A percentile compares a stretch with the other conserved stretches of the same genome.
phyloP scores from a whole-genome alignment of 2,329 filamentous ascomycete species.

The Aspergillus texensis region DNA sequence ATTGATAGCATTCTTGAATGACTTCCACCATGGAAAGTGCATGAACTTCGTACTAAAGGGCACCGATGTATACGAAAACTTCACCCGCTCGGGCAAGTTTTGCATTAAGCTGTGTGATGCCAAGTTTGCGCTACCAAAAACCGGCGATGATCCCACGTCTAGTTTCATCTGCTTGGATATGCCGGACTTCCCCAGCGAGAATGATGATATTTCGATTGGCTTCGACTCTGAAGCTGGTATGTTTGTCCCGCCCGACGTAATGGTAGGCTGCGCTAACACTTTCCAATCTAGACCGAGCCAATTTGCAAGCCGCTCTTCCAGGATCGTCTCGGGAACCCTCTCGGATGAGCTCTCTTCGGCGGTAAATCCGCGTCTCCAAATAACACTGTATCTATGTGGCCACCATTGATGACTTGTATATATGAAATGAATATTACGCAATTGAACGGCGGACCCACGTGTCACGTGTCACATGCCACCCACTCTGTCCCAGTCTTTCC shows the following conservation, averaged over 20 bases:
- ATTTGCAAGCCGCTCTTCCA: constrained; percentile 42
- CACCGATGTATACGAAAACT: constrained; percentile 78
- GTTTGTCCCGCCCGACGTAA: constrained; percentile 34
- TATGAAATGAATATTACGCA: constrained; percentile 6
- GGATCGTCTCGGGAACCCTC: constrained; percentile 43
- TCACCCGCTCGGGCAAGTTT: constrained; percentile 65
- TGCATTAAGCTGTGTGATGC: constrained; percentile 82
- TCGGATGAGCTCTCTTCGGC: constrained; percentile 44
- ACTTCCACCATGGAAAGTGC: constrained; percentile 82
- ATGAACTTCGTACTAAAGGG: constrained; percentile 87
- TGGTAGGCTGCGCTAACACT: neutral
- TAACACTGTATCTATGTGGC: neutral
- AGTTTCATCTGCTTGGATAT: constrained; percentile 83
- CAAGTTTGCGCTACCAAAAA: constrained; percentile 80
- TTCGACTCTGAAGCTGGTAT: constrained; percentile 80
- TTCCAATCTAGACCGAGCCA: constrained; percentile 35
- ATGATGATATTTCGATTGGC: constrained; percentile 84
- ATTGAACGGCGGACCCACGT: constrained; percentile 3
- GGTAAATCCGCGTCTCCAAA: constrained; percentile 26
- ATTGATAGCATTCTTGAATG: constrained; percentile 82
- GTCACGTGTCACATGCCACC: constrained; percentile 7
- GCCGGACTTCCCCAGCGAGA: constrained; percentile 86
- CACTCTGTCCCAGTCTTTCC: neutral
- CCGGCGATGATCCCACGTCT: constrained; percentile 56
- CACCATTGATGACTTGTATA: constrained; percentile 5